Evolutionary conservation across 108 stramenopile genomes (phyloP).

Genomic region (Fistulifera pelliculosa): DNA sequence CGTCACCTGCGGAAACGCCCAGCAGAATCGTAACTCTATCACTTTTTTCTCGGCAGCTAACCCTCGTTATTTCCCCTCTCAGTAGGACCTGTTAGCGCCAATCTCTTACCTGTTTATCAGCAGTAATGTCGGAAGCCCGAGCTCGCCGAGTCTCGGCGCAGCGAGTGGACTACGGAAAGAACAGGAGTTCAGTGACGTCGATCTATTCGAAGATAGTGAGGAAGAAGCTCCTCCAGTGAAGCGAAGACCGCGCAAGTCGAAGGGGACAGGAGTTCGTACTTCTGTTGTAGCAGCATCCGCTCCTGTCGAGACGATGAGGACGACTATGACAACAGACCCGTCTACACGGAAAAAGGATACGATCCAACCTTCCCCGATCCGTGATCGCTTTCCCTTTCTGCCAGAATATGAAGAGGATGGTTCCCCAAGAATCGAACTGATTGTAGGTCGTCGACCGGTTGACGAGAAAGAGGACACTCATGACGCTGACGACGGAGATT

Average conservation of each 20-base stretch:
- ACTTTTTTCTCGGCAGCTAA: too few species aligned
- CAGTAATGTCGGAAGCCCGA: slow-evolving; percentile 16
- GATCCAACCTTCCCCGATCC: slow-evolving; percentile 61
- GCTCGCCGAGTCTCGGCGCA: slow-evolving; percentile 36
- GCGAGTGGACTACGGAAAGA: slow-evolving; percentile 62
- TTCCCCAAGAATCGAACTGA: slow-evolving; percentile 84
- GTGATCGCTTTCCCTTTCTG: slow-evolving; percentile 83
- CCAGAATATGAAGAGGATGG: slow-evolving; percentile 92
- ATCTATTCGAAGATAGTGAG: slow-evolving; percentile 54
- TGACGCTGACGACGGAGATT: slow-evolving; percentile 26
- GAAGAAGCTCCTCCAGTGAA: slow-evolving; percentile 26
- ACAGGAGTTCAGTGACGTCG: slow-evolving; percentile 78
- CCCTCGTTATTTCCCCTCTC: too few species aligned
- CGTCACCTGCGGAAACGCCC: too few species aligned
- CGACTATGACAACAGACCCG: slow-evolving; percentile 20
- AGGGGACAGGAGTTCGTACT: slow-evolving; percentile 5
- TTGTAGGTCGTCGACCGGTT: slow-evolving; percentile 85
- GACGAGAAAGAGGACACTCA: slow-evolving; percentile 40
- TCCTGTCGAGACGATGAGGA: slow-evolving; percentile 13
- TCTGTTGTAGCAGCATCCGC: not conserved
- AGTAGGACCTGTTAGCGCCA: too few species aligned
- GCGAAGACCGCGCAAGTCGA: slow-evolving; percentile 15
- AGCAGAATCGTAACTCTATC: too few species aligned
- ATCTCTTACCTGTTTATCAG: not conserved
- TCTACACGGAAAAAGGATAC: slow-evolving; percentile 77